These are phyloP conservation scores for Sungouiozyma intestinalis DNA, from an alignment of 805 yeast species.

Conservation along the genomic window DNA sequence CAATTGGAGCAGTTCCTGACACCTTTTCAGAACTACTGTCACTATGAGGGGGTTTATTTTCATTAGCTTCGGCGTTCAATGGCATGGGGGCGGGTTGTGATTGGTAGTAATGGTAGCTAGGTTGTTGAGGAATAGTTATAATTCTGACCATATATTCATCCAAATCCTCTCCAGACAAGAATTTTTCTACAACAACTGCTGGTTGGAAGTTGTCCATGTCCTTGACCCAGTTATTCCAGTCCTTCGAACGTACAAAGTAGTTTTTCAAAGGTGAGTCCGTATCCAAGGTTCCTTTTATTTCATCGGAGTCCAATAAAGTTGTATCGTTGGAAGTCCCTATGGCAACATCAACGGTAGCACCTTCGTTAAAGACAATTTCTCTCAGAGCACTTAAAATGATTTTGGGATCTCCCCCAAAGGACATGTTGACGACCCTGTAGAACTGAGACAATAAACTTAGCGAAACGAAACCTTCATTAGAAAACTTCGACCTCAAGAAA, in stretches of 20 bases:
- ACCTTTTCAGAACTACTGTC: background rate
- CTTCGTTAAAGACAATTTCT: conserved; percentile 24
- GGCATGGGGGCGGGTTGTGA: background rate
- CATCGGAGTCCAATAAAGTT: background rate
- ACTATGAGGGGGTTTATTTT: background rate
- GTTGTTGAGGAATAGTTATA: conserved; percentile 2
- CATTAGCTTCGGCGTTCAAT: conserved; percentile 8
- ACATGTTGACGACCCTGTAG: conserved; percentile 37
- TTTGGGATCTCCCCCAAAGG: conserved; percentile 34
- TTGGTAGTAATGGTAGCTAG: background rate
- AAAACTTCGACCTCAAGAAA: conserved; percentile 66
- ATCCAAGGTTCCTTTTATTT: conserved; percentile 2
- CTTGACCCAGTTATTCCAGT: conserved; percentile 19
- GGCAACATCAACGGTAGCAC: conserved; percentile 23
- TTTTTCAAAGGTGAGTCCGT: conserved; percentile 9
- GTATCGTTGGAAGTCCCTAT: conserved; percentile 9
- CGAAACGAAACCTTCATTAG: conserved; percentile 26
- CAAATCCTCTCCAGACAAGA: conserved; percentile 15
- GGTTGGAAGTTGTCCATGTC: conserved; percentile 12
- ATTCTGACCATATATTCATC: conserved; percentile 16
- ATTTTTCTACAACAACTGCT: conserved; percentile 9
- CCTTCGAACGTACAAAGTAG: conserved; percentile 23
- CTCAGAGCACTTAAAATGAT: conserved; percentile 25
- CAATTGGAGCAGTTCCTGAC: background rate
- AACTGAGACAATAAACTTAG: conserved; percentile 20